phyloP scores from a whole-genome alignment of 805 yeast genomes.

The Ogataea nitratoaversa region DNA sequence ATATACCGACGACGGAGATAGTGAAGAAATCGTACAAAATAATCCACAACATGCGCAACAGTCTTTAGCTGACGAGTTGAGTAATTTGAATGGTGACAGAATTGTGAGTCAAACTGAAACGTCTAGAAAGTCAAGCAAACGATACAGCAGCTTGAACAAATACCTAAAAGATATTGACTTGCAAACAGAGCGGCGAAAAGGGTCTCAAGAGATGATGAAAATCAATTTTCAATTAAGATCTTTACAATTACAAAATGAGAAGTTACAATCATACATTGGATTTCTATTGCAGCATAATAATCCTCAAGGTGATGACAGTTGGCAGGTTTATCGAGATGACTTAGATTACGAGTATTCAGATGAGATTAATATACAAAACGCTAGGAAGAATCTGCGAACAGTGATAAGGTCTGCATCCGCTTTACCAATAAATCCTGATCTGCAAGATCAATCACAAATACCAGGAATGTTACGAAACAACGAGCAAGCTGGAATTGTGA shows the following conservation, averaged over 20 bases:
- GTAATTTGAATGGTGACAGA: conserved; percentile 6
- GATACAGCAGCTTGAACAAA: conserved; percentile 23
- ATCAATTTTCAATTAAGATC: conserved; percentile 52
- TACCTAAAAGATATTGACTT: conserved; percentile 23
- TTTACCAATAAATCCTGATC: conserved; percentile 24
- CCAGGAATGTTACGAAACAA: background rate
- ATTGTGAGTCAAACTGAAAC: background rate
- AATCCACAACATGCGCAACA: background rate
- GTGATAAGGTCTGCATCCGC: conserved; percentile 33
- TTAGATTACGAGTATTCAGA: conserved; percentile 45
- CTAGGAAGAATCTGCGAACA: conserved; percentile 38
- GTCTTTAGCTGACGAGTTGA: conserved; percentile 20
- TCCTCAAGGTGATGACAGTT: conserved; percentile 22
- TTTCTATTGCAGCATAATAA: conserved; percentile 45
- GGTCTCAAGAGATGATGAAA: conserved; percentile 46
- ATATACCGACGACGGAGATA: conserved; percentile 1
- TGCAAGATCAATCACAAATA: background rate
- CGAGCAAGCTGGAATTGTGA: background rate
- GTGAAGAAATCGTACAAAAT: background rate
- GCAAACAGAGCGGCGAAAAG: conserved; percentile 20
- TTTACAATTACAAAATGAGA: conserved; percentile 51
- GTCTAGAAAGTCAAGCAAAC: conserved; percentile 18
- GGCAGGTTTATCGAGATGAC: conserved; percentile 14
- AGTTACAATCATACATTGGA: conserved; percentile 53
- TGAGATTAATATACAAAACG: conserved; percentile 46